Evolutionary conservation across 2,329 filamentous ascomycete species (phyloP).

Genomic region (Curvularia verruculosa): DNA sequence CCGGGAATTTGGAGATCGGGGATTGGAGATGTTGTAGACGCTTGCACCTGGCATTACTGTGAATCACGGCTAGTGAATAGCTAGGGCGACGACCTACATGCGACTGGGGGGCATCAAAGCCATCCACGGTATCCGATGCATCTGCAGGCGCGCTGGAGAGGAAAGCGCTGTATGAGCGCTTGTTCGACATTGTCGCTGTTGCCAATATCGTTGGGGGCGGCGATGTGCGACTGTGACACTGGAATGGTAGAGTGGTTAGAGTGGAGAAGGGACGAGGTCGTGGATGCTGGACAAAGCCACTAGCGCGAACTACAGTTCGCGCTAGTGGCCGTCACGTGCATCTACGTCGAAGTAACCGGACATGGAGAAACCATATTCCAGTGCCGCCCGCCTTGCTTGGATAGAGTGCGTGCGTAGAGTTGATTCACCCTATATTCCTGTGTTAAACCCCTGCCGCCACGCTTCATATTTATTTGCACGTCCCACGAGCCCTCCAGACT

Average conservation of each 20-base stretch:
- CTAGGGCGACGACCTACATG: constrained; percentile 26
- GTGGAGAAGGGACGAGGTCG: constrained; percentile 15
- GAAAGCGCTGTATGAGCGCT: constrained; percentile 28
- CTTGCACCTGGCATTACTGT: constrained; percentile 21
- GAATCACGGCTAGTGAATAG: constrained; percentile 16
- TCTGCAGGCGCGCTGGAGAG: constrained; percentile 16
- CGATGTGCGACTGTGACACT: constrained; percentile 18
- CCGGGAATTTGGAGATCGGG: constrained; percentile 17
- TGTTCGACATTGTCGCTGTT: constrained; percentile 24
- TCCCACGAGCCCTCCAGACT: constrained; percentile 16
- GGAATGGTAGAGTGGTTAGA: constrained; percentile 10
- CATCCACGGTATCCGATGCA: constrained; percentile 16
- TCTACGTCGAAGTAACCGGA: neutral
- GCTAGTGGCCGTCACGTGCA: constrained; percentile 10
- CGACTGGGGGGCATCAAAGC: constrained; percentile 22
- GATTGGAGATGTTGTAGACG: constrained; percentile 3
- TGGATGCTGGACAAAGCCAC: constrained; percentile 14
- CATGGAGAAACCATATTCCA: constrained; percentile 12
- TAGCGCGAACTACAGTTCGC: constrained; percentile 16
- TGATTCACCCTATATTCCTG: constrained; percentile 30
- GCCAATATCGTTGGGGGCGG: constrained; percentile 8
- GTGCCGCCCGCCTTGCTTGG: constrained; percentile 11
- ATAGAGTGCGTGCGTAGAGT: constrained; percentile 24
- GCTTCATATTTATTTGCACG: constrained; percentile 19
- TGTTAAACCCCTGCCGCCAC: constrained; percentile 27